Evolutionary conservation across 495 filamentous ascomycete genomes (phyloP).

Genomic region (Aspergillus egyptiacus): DNA sequence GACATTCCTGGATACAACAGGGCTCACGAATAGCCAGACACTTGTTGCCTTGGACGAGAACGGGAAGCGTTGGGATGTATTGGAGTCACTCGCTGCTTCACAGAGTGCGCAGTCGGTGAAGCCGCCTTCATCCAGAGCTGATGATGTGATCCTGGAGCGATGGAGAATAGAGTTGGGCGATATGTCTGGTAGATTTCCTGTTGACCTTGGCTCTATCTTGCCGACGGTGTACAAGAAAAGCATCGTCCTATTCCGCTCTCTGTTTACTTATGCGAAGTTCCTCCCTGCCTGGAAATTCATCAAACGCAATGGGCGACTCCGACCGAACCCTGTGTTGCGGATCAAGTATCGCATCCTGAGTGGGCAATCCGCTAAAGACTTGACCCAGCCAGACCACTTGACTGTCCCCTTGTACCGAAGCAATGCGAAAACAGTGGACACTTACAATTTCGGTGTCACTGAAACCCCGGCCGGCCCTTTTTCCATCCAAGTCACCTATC

Average conservation of each 20-base stretch:
- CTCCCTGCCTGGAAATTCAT: conserved; percentile 85
- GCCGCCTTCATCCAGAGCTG: conserved; percentile 31
- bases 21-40: conserved; percentile 77
- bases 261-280: conserved; percentile 79
- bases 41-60: conserved; percentile 81
- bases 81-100: conserved; percentile 69
- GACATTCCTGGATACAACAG: conserved; percentile 76
- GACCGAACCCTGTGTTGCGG: conserved; percentile 55
- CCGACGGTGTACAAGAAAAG: conserved; percentile 94
- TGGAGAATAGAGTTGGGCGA: conserved; percentile 79
- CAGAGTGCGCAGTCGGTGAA: conserved; percentile 26
- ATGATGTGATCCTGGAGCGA: conserved; percentile 79
- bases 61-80: conserved; percentile 87
- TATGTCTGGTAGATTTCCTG: conserved; percentile 44
- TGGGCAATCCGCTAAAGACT: conserved; percentile 42
- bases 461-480: conserved; percentile 83
- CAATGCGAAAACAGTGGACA: conserved; percentile 60
- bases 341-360: conserved; percentile 74
- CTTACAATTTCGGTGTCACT: conserved; percentile 70
- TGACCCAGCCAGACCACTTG: conserved; percentile 54
- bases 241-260: conserved; percentile 86
- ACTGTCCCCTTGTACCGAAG: conserved; percentile 66
- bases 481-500: conserved; percentile 72
- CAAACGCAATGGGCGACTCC: conserved; percentile 61
- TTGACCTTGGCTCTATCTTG: conserved; percentile 62